These are phyloP conservation scores for Ceratocystis diversiconidia DNA, from an alignment of 2,329 filamentous ascomycete species.

Conservation along the genomic window DNA sequence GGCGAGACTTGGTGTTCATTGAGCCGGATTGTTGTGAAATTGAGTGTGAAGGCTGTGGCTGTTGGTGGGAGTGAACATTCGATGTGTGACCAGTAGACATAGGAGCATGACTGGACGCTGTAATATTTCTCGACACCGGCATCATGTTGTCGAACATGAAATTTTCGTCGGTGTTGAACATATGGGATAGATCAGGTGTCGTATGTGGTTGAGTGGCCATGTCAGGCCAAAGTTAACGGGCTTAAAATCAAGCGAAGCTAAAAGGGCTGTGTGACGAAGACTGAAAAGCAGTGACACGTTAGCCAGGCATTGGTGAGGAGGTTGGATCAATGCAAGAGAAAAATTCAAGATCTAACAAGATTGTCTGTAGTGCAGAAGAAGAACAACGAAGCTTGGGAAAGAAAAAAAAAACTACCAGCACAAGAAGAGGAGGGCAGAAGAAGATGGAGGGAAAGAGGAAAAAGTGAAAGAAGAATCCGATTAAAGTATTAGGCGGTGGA, in stretches of 20 bases:
- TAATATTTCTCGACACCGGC: slow-evolving; percentile 20
- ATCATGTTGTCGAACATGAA: slow-evolving; percentile 24
- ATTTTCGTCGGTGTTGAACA: slow-evolving; percentile 37
- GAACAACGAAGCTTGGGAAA: not conserved
- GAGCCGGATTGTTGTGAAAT: not conserved
- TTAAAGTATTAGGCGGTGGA: slow-evolving; percentile 13
- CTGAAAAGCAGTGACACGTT: slow-evolving; percentile 13
- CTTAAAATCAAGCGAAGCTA: slow-evolving; percentile 7
- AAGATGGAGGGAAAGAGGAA: slow-evolving; percentile 18
- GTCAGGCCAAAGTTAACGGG: slow-evolving; percentile 7
- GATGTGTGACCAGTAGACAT: slow-evolving; percentile 34
- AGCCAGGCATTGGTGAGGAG: slow-evolving; percentile 12
- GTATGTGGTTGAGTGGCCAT: slow-evolving; percentile 8
- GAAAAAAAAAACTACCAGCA: not conserved
- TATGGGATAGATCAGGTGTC: slow-evolving; percentile 29
- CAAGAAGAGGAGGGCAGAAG: not conserved
- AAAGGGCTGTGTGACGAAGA: slow-evolving; percentile 12
- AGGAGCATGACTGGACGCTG: slow-evolving; percentile 41
- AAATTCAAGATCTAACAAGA: not conserved
- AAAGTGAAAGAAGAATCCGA: slow-evolving; percentile 18
- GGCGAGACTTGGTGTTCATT: slow-evolving; percentile 11
- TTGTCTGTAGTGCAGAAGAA: not conserved
- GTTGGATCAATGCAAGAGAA: slow-evolving; percentile 3
- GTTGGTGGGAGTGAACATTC: not conserved
- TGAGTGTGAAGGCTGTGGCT: not conserved